Percentiles rank a stretch among this genome's conserved stretches.
These are phyloP conservation scores for Rhynchosporium graminicola DNA, from an alignment of 2,329 filamentous ascomycete genomes.

Conservation along the genomic window DNA sequence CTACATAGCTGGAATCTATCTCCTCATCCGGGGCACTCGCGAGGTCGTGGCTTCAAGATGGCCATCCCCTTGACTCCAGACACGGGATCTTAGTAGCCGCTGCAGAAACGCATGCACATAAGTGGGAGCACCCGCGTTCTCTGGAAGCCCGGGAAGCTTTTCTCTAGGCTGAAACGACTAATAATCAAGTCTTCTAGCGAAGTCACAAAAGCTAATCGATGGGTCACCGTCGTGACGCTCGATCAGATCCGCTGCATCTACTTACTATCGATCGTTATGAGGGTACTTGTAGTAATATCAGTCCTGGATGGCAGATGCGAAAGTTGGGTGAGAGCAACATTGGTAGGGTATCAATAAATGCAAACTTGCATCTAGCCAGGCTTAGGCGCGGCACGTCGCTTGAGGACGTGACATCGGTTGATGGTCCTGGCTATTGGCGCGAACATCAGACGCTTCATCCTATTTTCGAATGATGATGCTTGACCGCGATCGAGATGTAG, in stretches of 20 bases:
- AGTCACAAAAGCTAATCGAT: not conserved
- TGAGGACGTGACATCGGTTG: conserved; percentile 3
- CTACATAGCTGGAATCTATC: not conserved
- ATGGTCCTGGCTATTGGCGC: not conserved
- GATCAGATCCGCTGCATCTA: conserved; percentile 5
- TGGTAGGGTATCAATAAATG: conserved; percentile 6
- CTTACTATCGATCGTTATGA: conserved; percentile 12
- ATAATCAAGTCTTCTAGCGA: not conserved
- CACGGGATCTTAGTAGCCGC: not conserved
- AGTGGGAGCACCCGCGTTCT: conserved; percentile 7
- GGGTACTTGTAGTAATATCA: not conserved
- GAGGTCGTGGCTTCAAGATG: not conserved
- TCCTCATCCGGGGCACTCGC: not conserved
- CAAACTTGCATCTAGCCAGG: conserved; percentile 5
- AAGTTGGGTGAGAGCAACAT: not conserved
- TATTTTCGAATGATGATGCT: no score
- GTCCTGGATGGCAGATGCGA: not conserved
- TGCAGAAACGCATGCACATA: not conserved
- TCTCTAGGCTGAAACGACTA: not conserved
- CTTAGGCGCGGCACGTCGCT: conserved; percentile 3
- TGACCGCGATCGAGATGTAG: not conserved
- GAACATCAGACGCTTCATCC: not conserved
- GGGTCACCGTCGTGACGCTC: not conserved
- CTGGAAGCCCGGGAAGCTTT: not conserved
- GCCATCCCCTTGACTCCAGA: not conserved